Evolutionary conservation across 345 rosid species (phyloP), one percentile per base, ranked within the genome.

Genomic region (Eucalyptus viminalis): DNA sequence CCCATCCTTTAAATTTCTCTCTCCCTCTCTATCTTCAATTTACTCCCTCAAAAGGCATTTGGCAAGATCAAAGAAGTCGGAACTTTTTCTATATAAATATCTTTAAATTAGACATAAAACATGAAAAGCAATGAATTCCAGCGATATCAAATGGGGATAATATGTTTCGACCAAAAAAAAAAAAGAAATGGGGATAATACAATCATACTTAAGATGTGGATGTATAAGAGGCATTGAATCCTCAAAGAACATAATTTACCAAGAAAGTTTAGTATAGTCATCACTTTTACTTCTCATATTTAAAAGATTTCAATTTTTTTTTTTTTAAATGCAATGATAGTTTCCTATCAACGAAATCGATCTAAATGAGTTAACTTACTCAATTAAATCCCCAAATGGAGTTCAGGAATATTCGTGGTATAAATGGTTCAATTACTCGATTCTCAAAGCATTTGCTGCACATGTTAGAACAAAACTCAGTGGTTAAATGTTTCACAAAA

Each of bases 391-490:
- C 62, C 65, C 29, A 5, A 58, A 2, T 24, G 6, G 14, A 58
- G 65, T 58, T 58, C 6, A 2, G 5, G 5, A 24, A 58, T 1
- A 9, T 11, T 22, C 4, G 7, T 0, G 1, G 65, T 58, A 58
- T 58, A 24, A 24, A 58, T 58, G 5, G 6, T 58, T 10, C 1
- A 0, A 8, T 9, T 58, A 58, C 65, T 58, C 13, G 11, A 58
- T 58, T 24, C 5, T 58, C 65, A 5, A 22, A 15, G 53, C 53
- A 50, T 29, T 58, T 24, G 13, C 25, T 58, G 29, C 65, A 24
- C 29, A 0, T 24, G 29, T 58, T 58, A 29, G 69, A 29, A 62
- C 69, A 3, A 62, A 62, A 29, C 13, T 6, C 4, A 4, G 8
- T 62, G 69, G 2, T 4, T 62, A 62, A 29, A 27, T n/a, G 69